Conservation (phyloP, 2,329 filamentous ascomycete genomes). For the Clarireedia sp. region DNA sequence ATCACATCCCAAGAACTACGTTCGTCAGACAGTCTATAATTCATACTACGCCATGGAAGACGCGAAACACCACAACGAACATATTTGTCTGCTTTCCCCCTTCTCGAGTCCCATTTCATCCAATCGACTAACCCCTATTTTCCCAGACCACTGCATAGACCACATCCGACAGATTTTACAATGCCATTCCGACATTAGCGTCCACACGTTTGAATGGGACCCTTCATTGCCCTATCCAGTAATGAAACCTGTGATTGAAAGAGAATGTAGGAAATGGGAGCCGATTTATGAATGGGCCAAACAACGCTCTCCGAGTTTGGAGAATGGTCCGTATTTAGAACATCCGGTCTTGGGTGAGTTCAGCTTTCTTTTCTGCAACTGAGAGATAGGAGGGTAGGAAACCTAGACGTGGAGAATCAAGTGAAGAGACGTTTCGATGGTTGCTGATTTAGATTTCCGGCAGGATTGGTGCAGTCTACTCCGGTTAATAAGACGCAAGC, state of each 20-base stretch:
- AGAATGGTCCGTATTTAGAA: background rate
- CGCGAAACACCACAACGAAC: background rate
- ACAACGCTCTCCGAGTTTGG: background rate
- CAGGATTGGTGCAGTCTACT: background rate
- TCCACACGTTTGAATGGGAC: background rate
- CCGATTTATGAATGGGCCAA: background rate
- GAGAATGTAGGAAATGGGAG: background rate
- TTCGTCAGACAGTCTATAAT: background rate
- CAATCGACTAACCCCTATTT: background rate
- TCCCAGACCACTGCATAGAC: background rate
- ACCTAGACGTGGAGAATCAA: background rate
- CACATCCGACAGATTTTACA: background rate
- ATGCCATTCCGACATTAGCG: background rate
- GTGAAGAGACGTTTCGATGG: background rate
- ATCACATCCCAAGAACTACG: background rate
- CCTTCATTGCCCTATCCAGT: background rate
- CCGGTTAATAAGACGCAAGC: background rate
- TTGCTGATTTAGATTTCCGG: background rate
- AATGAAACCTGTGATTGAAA: background rate
- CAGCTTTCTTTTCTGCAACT: background rate
- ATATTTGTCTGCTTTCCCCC: background rate
- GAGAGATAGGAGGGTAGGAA: background rate
- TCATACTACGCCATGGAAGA: background rate
- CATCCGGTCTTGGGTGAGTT: background rate
- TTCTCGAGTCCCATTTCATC: background rate